phyloP scores from a whole-genome alignment of 2,329 filamentous ascomycete species.

The Mycosphaerella arachidis region DNA sequence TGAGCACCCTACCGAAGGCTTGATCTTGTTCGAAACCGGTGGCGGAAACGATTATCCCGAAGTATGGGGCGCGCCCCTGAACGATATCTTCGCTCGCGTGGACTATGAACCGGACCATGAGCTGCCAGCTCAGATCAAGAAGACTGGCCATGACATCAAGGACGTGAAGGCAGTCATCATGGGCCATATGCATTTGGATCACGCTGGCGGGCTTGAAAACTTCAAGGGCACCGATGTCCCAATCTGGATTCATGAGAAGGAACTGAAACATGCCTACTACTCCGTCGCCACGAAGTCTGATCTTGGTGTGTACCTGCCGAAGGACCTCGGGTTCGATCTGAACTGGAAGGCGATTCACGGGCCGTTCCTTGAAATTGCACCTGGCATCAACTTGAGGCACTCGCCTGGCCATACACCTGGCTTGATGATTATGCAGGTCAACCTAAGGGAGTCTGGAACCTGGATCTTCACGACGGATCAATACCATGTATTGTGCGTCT shows the following conservation, averaged over 20 bases:
- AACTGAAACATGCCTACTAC: conserved; percentile 37
- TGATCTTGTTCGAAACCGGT: conserved; percentile 37
- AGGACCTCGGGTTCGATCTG: conserved; percentile 36
- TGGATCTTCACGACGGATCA: conserved; percentile 38
- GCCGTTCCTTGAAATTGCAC: conserved; percentile 32
- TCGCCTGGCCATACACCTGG: conserved; percentile 37
- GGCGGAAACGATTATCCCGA: conserved; percentile 33
- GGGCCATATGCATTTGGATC: conserved; percentile 37
- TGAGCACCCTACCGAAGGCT: conserved; percentile 33
- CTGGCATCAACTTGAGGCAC: conserved; percentile 34
- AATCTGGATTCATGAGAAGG: conserved; percentile 37
- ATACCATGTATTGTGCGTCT: conserved; percentile 30
- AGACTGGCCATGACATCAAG: conserved; percentile 33
- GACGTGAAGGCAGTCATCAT: conserved; percentile 37
- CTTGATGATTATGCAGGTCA: conserved; percentile 35
- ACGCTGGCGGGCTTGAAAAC: conserved; percentile 34
- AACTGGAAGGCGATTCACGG: conserved; percentile 36
- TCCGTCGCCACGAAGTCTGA: conserved; percentile 36
- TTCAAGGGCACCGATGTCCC: conserved; percentile 34
- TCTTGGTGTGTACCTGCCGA: conserved; percentile 30
- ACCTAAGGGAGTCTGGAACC: conserved; percentile 33
- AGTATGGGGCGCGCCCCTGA: conserved; percentile 27
- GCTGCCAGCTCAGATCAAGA: conserved; percentile 18
- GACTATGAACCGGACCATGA: conserved; percentile 23
- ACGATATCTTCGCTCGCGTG: conserved; percentile 33